Evolutionary conservation across 2,329 filamentous ascomycete species (phyloP), one percentile per base, ranked within the genome.

Genomic region (Hypoxylon sp.): DNA sequence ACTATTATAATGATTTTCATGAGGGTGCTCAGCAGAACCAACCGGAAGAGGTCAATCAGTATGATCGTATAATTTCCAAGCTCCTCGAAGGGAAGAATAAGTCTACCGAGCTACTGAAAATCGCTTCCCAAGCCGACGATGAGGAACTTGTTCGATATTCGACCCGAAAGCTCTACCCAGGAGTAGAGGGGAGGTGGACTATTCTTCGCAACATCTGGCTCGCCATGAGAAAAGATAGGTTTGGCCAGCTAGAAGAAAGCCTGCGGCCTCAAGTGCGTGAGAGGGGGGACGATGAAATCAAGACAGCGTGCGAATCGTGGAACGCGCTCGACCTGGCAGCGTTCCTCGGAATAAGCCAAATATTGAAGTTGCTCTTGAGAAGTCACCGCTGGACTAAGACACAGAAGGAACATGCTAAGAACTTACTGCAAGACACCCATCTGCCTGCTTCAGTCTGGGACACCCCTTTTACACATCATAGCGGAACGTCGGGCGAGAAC

Each of bases 371-470:
- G 32, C 49, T 52, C 17, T 32, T 52, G 7, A 22, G 28, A 10
- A 52, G 11, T n/a, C 6, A 52, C 10, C 49, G 49, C 22, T 52
- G 49, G 49, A 41, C 32, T 15, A 39, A 24, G 6, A 24, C 22
- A 22, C 19, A 52, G 34, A 52, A 41, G 26, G 49, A 41, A 11
- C 49, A 52, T 17, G 49, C 49, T 26, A 52, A 41, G 11, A 26
- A 26, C 24, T 26, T 26, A 7, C 7, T 26, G 24, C 24, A 26
- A 26, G 24, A 7, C 24, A 26, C 24, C 24, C 4, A 7, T 26
- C 24, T 26, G 24, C 24, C 24, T 26, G 24, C 4, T 26, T 13
- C 22, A 11, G 17, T 52, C 8, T 41, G 49, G 34, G 17, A 52
- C 24, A 28, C 20, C 11, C 34, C 32, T 15, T 52, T 52, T 32